A percentile compares a stretch with the other conserved stretches of the same genome.
Evolutionary conservation across 352 stramenopile species (phyloP).

Genomic region (Pythium oligandrum): DNA sequence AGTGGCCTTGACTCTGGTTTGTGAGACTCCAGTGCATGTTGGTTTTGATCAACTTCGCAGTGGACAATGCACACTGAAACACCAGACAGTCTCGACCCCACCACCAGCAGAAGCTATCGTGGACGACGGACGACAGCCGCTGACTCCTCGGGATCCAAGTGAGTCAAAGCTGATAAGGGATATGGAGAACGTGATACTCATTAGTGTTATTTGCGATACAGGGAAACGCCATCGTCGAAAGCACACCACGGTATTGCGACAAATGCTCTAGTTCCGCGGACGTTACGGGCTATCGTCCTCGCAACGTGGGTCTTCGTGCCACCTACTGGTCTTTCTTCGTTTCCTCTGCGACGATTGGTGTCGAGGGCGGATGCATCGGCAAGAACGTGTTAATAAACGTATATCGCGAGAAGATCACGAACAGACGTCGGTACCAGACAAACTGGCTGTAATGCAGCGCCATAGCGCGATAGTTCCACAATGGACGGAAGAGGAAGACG

Average conservation of each 20-base stretch:
- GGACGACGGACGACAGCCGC: no score
- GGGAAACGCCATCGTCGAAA: conserved; percentile 21
- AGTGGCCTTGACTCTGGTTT: conserved; percentile 46
- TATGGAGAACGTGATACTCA: background rate
- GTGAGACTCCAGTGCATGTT: conserved; percentile 32
- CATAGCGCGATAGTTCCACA: conserved; percentile 90
- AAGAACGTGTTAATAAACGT: conserved; percentile 92
- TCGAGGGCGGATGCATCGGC: conserved; percentile 18
- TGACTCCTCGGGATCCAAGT: no score
- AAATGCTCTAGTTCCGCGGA: conserved; percentile 11
- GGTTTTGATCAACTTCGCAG: conserved; percentile 28
- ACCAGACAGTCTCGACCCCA: conserved; percentile 5
- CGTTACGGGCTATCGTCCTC: no score
- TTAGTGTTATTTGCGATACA: conserved; percentile 5
- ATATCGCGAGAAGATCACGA: conserved; percentile 94
- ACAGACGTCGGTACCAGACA: conserved; percentile 96
- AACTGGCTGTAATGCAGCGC: conserved; percentile 91
- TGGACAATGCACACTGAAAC: conserved; percentile 35
- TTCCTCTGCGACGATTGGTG: background rate
- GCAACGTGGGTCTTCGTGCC: no score
- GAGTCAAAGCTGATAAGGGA: no score
- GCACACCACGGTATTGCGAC: conserved; percentile 15
- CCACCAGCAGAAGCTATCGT: no score
- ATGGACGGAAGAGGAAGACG: conserved; percentile 52
- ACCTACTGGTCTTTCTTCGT: conserved; percentile 19